These are phyloP conservation scores for Filobasidium floriforme DNA, from an alignment of 768 basidiomycete species.

Conservation along the genomic window DNA sequence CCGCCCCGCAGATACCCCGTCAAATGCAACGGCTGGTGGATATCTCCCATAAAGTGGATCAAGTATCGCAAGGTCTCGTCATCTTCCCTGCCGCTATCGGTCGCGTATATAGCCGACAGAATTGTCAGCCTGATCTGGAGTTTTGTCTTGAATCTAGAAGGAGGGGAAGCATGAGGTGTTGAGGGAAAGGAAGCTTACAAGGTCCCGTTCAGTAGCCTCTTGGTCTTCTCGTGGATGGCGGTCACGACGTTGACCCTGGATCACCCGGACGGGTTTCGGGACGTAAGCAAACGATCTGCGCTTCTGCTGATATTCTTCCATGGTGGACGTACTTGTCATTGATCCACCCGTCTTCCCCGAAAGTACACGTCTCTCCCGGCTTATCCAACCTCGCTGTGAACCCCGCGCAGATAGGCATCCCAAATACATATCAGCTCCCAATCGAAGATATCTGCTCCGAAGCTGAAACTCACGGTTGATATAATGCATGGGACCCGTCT, in stretches of 20 bases:
- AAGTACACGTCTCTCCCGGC: conserved; percentile 66
- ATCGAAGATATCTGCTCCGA: background rate
- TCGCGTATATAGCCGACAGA: background rate
- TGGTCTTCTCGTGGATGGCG: conserved; percentile 68
- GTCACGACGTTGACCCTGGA: conserved; percentile 61
- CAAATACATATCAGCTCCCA: background rate
- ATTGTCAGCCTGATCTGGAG: background rate
- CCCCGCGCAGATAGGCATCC: too few species aligned
- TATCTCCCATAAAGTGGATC: conserved; percentile 84
- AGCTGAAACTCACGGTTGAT: conserved; percentile 36
- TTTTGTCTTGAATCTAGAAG: background rate
- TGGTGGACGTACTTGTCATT: conserved; percentile 34
- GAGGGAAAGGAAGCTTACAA: background rate
- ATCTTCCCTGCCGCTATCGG: conserved; percentile 37
- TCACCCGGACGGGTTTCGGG: too few species aligned
- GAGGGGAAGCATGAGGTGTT: background rate
- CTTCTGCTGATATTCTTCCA: too few species aligned
- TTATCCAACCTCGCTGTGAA: conserved; percentile 57
- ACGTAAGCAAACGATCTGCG: too few species aligned
- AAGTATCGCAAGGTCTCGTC: conserved; percentile 86
- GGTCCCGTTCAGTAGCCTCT: conserved; percentile 49
- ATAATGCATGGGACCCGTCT: conserved; percentile 44
- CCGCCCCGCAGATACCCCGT: conserved; percentile 82
- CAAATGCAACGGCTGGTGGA: conserved; percentile 90
- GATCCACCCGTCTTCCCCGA: conserved; percentile 66